Evolutionary conservation across 768 basidiomycete species (phyloP), one percentile per base, ranked within the genome.

Genomic region (Pleurotus djamor): DNA sequence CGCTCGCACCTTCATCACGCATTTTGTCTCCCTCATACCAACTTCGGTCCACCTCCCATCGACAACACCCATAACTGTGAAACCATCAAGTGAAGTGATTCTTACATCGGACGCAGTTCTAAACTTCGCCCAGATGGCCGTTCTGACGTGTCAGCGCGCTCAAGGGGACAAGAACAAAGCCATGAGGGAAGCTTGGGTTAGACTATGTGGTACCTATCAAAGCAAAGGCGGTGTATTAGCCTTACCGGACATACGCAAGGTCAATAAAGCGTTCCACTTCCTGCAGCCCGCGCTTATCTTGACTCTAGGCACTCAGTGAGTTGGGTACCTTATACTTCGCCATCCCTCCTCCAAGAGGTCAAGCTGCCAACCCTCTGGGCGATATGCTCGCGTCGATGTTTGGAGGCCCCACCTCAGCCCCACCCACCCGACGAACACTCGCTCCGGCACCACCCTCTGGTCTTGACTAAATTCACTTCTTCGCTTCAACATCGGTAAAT

Each of bases 361-460:
- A 87, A 69, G 81, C 84, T 9, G 85, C 79, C 5, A 96, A 96
- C 68, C 89, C 96, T 4, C 72, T 98, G 52, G 91, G 88, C 33
- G 93, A 95, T 33, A 90, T 98, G 81, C 75, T 98, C 72, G 92
- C 94, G 4, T 87, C 88, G 4, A 76, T 98, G 69, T 89, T 98
- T 60, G 95, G 95, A 32, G 92, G 92, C 5, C 82, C 82, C 1
- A 65, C 77, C 8, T 70, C 77, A 33, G 57, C 68, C 4, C 72
- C 73, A 52, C 71, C 76, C 3, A 61, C 74, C 12, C 74, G 80
- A 61, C 76, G 82, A 57, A 68, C 78, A n/a, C 65, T 84, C 55
- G 66, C 79, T n/a, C 83, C 83, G 38, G 72, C 77, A 10, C 32
- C 38, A 12, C 38, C 36, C 13, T 55, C 54, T 32, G 61, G 49